Base-by-base conservation (phyloP, 352 stramenopile genomes). In the Globisporangium megalacanthum region DNA sequence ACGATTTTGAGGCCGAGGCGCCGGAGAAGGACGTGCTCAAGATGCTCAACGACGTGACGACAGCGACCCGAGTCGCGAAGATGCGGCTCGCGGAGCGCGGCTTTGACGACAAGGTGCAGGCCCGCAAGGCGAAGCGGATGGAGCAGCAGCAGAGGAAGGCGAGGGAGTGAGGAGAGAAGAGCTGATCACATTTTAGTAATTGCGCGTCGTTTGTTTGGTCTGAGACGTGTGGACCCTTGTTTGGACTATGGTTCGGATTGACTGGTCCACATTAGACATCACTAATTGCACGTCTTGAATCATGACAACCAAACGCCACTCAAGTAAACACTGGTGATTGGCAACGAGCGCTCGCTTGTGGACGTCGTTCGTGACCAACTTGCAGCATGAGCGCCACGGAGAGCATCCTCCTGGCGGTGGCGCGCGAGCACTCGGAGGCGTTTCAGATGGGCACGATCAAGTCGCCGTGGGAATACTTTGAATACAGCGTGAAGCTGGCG, bases 11-110 rank as follows among this genome's bases (percentile, higher is more conserved):
- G 41, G n/a, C 62, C 0, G 61, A 84, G 45, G 78, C 77, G 3
- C 68, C 74, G 10, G 96, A 99, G 70, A 88, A 98, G 45, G 82
- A 98, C 44, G 96, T 98, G 49, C 78, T 99, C 33, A 89, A 92
- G 64, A 67, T 99, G 59, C 75, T 99, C 19, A 98, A 97, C 60
- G 88, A 96, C 49, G 95, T 99, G n/a, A 92, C 92, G 9, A 98
- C 97, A 36, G 94, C 96, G 19, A 87, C 89, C 45, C 83, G 93
- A 54, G 79, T 98, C 33, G 92, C 95, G 37, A 98, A 97, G 63
- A 96, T 98, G 77, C 77, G 77, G n/a, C 71, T 97, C 14, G 75
- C 86, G 5, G 87, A 97, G 58, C 75, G 87, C 45, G 90, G 89
- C 44, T 96, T 97, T 56, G 83, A 96, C 47, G 84, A 95, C 52